These are phyloP conservation scores for Taphrina flavorubra DNA, from an alignment of 1,139 yeast species.

Conservation along the genomic window DNA sequence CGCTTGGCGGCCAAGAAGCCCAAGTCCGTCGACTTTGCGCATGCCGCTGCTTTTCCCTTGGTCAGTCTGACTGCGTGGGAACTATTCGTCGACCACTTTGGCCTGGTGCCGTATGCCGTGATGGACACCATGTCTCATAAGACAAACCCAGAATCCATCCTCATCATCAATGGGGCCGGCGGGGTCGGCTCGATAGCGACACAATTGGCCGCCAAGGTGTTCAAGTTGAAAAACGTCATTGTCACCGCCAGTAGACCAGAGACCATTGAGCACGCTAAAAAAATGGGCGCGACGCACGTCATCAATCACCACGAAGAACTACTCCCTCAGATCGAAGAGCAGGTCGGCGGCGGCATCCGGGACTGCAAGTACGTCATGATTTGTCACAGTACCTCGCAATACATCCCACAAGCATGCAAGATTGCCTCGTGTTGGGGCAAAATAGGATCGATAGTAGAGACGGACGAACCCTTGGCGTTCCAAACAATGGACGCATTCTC, in stretches of 20 bases:
- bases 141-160: conserved; percentile 21
- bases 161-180: conserved; percentile 35
- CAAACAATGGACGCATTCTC: conserved; percentile 23
- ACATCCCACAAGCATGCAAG: conserved; percentile 18
- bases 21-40: conserved; percentile 8
- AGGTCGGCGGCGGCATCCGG: neutral
- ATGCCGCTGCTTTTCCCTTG: conserved; percentile 28
- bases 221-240: conserved; percentile 17
- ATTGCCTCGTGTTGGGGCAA: conserved; percentile 35
- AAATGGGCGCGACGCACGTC: conserved; percentile 32
- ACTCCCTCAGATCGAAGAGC: conserved; percentile 12
- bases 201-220: conserved; percentile 15
- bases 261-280: conserved; percentile 28
- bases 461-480: conserved; percentile 23
- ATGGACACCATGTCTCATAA: conserved; percentile 18
- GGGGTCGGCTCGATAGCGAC: conserved; percentile 29
- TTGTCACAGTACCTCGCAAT: conserved; percentile 18
- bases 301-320: conserved; percentile 30
- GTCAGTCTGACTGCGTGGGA: conserved; percentile 38
- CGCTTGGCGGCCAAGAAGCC: conserved; percentile 25
- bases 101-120: conserved; percentile 19
- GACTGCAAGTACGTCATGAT: conserved; percentile 24
- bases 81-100: conserved; percentile 28
- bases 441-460: conserved; percentile 30
- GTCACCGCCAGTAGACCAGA: conserved; percentile 27